Base-by-base conservation (phyloP, 2,329 filamentous ascomycete species). In the Colletotrichum australisinense region DNA sequence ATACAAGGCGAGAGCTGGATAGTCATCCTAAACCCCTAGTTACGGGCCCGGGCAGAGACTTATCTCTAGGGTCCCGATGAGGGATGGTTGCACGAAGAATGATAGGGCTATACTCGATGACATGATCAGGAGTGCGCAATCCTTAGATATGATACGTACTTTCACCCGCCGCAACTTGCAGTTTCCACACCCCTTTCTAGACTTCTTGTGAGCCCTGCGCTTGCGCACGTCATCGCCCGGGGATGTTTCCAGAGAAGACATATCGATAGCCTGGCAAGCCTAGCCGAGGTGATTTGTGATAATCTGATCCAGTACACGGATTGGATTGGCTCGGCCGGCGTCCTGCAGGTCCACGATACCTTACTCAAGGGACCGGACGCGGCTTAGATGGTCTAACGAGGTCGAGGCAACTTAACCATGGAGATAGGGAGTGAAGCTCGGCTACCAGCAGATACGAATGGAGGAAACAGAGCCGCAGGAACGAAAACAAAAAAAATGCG, bases 81-180 rank as follows among this genome's bases (percentile, higher is more conserved):
- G 7, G 42, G 26, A 35, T 32, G 56, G 28, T 4, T 19, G 28
- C 16, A 35, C 19, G 19, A 49, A 22, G 8, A 16, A 28, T 35
- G 56, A 35, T 32, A n/a, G 28, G 56, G 28, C 1, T 22, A 42
- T 7, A 22, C 12, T 30, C 28, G n/a, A 3, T 5, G 19, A 16
- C 35, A 8, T 5, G 53, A 14, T 3, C 53, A 28, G 11, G 24
- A 56, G n/a, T 28, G 3, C 16, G 7, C 2, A 11, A n/a, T n/a
- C 42, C 19, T 49, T 49, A 7, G 6, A n/a, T n/a, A 22, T 49
- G 42, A 49, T 49, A 62, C 80, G 77, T 78, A 86, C 87, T 82
- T 90, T 90, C 62, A 89, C 83, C 65, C 86, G 82, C 42, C 88
- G 82, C 24, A 89, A 76, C 76, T 90, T 90, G 78, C 89, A 91